These are phyloP conservation scores for Xylaria sp. DNA, from an alignment of 2,329 filamentous ascomycete species.

Conservation along the genomic window DNA sequence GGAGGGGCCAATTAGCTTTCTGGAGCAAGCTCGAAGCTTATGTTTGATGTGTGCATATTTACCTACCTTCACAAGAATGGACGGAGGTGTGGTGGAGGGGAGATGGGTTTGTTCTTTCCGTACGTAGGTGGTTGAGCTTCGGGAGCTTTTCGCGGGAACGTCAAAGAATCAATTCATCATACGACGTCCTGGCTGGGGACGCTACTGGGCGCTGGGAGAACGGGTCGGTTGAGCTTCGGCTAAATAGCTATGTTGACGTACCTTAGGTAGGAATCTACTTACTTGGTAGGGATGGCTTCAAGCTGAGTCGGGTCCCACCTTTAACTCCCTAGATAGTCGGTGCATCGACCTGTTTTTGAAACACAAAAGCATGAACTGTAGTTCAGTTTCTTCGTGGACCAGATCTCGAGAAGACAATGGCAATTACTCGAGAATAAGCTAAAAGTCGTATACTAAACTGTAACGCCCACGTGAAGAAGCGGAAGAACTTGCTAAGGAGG, in stretches of 20 bases:
- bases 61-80: constrained; percentile 43
- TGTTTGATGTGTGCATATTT: constrained; percentile 4
- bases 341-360: no score
- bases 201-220: not conserved
- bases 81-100: constrained; percentile 22
- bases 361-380: no score
- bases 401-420: no score
- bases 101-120: constrained; percentile 22
- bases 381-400: no score
- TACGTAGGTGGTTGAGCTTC: constrained; percentile 24
- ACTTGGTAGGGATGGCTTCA: not conserved
- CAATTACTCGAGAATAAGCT: no score
- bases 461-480: no score
- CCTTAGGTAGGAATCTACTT: no score
- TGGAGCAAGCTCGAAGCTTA: constrained; percentile 14
- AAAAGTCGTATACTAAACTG: no score
- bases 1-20: constrained; percentile 56
- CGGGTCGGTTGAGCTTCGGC: constrained; percentile 39
- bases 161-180: constrained; percentile 39
- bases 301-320: not conserved
- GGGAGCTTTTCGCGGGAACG: constrained; percentile 21
- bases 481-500: no score
- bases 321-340: no score
- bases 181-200: constrained; percentile 11
- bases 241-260: not conserved